phyloP scores from a whole-genome alignment of 1,284 basidiomycete genomes.

The Fomitopsis pinicola region DNA sequence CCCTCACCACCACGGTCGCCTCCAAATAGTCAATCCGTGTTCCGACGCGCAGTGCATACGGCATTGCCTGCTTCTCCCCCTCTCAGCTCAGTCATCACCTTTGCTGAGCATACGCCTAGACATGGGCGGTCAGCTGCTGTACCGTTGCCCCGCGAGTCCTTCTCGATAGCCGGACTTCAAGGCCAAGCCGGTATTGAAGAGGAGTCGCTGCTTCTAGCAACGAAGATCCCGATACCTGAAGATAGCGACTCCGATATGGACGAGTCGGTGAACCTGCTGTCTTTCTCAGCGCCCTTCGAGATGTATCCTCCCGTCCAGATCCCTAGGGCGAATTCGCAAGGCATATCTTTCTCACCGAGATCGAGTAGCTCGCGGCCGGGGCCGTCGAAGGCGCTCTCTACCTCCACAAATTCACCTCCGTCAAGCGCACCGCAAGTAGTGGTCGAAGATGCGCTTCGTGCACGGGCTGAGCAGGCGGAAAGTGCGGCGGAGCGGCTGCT shows the following conservation, averaged over 20 bases:
- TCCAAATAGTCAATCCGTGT: constrained; percentile 31
- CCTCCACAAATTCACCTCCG: constrained; percentile 32
- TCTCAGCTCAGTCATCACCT: constrained; percentile 20
- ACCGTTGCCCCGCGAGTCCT: constrained; percentile 32
- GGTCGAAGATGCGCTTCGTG: constrained; percentile 79
- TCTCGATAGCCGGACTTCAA: constrained; percentile 24
- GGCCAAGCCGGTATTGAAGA: constrained; percentile 36
- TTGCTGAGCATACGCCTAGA: constrained; percentile 35
- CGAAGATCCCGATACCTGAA: constrained; percentile 66
- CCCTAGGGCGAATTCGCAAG: constrained; percentile 18
- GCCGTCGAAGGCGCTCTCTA: constrained; percentile 54
- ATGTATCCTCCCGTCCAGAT: constrained; percentile 33
- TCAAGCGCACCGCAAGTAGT: constrained; percentile 43
- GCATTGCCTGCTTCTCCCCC: constrained; percentile 42
- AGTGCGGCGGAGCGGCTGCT: constrained; percentile 80
- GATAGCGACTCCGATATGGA: constrained; percentile 66
- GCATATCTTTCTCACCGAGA: constrained; percentile 42
- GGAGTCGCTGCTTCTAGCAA: constrained; percentile 66
- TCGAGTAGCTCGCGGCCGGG: constrained; percentile 47
- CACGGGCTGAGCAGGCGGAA: constrained; percentile 84
- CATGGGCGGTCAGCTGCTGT: constrained; percentile 18
- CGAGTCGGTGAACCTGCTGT: constrained; percentile 56
- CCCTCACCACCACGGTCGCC: constrained; percentile 24
- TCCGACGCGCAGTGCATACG: constrained; percentile 44
- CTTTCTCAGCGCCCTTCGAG: constrained; percentile 68